Base-by-base conservation (phyloP, 805 yeast genomes). In the Ogataea pini region DNA sequence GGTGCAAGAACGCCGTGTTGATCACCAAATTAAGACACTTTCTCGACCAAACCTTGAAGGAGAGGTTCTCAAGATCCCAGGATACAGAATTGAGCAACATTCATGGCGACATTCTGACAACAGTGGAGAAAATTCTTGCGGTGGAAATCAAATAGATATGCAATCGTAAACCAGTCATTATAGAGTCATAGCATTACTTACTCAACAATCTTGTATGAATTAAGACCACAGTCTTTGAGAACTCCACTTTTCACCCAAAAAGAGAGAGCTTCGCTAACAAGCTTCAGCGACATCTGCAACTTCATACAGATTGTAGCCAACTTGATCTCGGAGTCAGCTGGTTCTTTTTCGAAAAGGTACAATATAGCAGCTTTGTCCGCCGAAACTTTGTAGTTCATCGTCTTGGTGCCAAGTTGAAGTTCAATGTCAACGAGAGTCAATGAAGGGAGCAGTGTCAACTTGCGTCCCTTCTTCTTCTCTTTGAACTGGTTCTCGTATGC, bases 1-100 rank as follows among this genome's bases (percentile, higher is more conserved):
- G 97, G 97, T 86, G 96, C 54, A 87, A 94, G 55, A 89, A 91
- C 59, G 98, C 91, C 1, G 96, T 92, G 2, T 69, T 92, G 40
- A 76, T 91, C 25, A 86, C 87, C 49, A 80, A 85, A 49, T 68
- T 92, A 47, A 72, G 96, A 57, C 60, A 68, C 9, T 63, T 89
- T 40, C 65, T 92, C 27, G 96, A 90, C 60, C 70, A 74, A 16
- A 80, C 86, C 0, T 78, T 92, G 47, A 85, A 79, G 36, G 75
- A 73, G 18, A 81, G 81, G 54, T 70, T 91, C 38, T 80, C 73
- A 17, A 68, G 67, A 28, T 86, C 87, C 2, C 57, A 63, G 3
- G 72, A 69, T 44, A 48, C 31, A 6, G 59, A 59, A 1, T 38
- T 46, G 7, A 46, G 48, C 6, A 55, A 52, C 17, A 47, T 47